These are phyloP conservation scores for Wallacemonas rigidus DNA, from an alignment of 208 protist species.

Conservation along the genomic window DNA sequence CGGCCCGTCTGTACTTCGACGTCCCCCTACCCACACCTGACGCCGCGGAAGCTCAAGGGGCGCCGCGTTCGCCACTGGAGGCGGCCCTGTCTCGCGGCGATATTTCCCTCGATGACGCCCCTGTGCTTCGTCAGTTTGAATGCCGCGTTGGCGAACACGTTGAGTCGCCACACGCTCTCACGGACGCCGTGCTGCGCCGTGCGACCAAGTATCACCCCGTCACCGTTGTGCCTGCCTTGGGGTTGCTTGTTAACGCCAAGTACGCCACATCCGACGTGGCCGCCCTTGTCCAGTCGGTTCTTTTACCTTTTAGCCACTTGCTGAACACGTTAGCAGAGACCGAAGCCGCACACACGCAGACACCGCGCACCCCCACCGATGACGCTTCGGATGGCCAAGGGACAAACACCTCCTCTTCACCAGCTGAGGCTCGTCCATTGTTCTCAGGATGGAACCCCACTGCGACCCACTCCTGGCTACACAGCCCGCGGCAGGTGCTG, in stretches of 20 bases:
- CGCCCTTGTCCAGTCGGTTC: background rate
- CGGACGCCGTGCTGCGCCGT: slow-evolving; percentile 16
- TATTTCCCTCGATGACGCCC: slow-evolving; percentile 2
- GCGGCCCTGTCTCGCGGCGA: background rate
- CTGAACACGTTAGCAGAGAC: background rate
- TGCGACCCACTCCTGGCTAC: slow-evolving; percentile 18
- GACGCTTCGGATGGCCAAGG: no score
- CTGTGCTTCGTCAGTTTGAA: slow-evolving; percentile 1
- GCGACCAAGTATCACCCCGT: slow-evolving; percentile 27
- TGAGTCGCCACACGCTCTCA: slow-evolving; percentile 14
- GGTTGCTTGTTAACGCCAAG: slow-evolving; percentile 1
- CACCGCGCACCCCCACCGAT: no score
- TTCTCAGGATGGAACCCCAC: slow-evolving; percentile 8
- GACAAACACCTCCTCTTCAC: background rate
- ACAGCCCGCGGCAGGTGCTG: slow-evolving; percentile 23
- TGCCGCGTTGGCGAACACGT: background rate
- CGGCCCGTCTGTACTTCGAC: slow-evolving; percentile 27
- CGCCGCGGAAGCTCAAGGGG: no score
- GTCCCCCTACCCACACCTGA: background rate
- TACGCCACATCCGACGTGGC: background rate
- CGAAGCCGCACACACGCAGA: background rate
- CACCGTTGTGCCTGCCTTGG: slow-evolving; percentile 24
- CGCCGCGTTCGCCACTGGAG: no score
- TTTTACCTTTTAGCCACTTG: background rate
- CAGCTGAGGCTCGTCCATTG: background rate